phyloP scores from a whole-genome alignment of 2,329 filamentous ascomycete species.

The Laburnicola sp. region DNA sequence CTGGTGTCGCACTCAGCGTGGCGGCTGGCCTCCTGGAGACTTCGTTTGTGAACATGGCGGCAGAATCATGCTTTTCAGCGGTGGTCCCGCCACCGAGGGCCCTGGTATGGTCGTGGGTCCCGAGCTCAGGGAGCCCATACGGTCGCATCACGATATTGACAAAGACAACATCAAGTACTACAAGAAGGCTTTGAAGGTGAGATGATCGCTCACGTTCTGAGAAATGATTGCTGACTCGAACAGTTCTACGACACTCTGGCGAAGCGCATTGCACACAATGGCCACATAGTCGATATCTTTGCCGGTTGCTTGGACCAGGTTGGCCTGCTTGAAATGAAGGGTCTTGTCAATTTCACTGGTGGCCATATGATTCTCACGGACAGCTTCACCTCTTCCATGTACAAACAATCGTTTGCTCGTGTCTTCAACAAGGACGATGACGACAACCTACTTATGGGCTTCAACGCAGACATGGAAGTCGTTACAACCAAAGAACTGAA shows the following conservation, averaged over 20 bases:
- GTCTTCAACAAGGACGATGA: conserved; percentile 96
- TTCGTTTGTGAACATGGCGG: conserved; percentile 92
- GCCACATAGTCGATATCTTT: conserved; percentile 96
- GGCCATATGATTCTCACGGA: conserved; percentile 98
- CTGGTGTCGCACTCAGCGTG: conserved; percentile 93
- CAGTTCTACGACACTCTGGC: conserved; percentile 94
- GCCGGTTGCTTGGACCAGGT: conserved; percentile 97
- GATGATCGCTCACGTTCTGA: conserved; percentile 15
- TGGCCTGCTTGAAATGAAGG: conserved; percentile 96
- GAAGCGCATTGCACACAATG: conserved; percentile 93
- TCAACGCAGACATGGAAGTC: conserved; percentile 94
- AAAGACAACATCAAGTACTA: conserved; percentile 99
- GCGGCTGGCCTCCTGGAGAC: conserved; percentile 90
- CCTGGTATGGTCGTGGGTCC: conserved; percentile 96
- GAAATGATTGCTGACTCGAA: conserved; percentile 11
- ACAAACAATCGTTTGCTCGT: conserved; percentile 96
- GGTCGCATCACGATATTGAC: conserved; percentile 98
- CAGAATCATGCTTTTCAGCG: conserved; percentile 95
- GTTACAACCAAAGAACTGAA: conserved; percentile 97
- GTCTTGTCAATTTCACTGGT: conserved; percentile 90
- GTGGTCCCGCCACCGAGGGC: conserved; percentile 91
- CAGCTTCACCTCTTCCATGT: conserved; percentile 98
- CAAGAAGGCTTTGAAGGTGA: conserved; percentile 94
- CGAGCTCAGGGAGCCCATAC: conserved; percentile 92
- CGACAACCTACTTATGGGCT: conserved; percentile 95